Conservation (phyloP, 2,329 filamentous ascomycete genomes). For the Bisporella sp. region DNA sequence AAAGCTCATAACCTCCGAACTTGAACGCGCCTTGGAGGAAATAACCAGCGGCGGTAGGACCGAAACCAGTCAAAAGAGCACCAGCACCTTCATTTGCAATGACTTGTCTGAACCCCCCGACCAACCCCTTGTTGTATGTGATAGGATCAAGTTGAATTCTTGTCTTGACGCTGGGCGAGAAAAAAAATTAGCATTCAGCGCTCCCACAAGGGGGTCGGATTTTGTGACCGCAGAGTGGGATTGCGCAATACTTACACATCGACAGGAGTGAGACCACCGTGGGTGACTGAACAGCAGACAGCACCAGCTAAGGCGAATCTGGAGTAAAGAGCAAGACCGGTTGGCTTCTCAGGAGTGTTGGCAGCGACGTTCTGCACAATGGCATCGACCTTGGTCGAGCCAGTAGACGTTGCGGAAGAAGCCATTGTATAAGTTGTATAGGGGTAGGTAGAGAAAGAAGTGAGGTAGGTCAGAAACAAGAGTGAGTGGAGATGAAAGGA, state of each 20-base stretch:
- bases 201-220: conserved; percentile 15
- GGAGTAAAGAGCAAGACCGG: conserved; percentile 73
- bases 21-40: conserved; percentile 93
- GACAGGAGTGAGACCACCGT: conserved; percentile 93
- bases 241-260: conserved; percentile 77
- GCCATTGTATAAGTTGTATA: conserved; percentile 11
- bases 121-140: conserved; percentile 82
- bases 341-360: conserved; percentile 39
- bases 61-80: conserved; percentile 78
- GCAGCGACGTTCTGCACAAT: conserved; percentile 24
- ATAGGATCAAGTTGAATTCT: conserved; percentile 86
- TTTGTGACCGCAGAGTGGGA: conserved; percentile 1
- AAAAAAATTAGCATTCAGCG: background rate
- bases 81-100: conserved; percentile 77
- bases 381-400: conserved; percentile 27
- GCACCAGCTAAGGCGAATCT: conserved; percentile 96
- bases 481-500: too few species aligned
- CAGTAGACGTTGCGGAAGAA: conserved; percentile 19
- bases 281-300: conserved; percentile 95
- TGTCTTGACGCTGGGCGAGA: conserved; percentile 72
- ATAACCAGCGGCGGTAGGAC: conserved; percentile 82
- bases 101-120: conserved; percentile 83
- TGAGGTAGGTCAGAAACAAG: too few species aligned
- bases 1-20: conserved; percentile 92
- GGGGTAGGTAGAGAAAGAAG: too few species aligned